Percentiles rank a stretch among this genome's conserved stretches.
Conservation (phyloP, 805 yeast species). For the Kockiozyma suomiensis region DNA sequence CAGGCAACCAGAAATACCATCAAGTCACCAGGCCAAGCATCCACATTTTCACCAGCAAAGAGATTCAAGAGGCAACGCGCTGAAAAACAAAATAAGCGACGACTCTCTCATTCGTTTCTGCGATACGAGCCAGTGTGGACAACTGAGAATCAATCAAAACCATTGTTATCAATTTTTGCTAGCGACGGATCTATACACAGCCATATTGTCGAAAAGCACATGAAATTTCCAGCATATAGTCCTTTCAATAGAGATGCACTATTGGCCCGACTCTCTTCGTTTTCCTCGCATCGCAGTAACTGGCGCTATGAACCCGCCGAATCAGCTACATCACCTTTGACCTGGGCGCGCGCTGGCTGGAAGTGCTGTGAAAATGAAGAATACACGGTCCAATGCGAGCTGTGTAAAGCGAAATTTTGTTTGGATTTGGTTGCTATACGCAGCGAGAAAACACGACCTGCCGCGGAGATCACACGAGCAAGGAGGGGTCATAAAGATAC, state of each 20-base stretch:
- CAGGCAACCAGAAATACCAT: background rate
- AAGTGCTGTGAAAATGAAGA: background rate
- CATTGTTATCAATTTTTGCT: background rate
- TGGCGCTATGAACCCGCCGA: slow-evolving; percentile 21
- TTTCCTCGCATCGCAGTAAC: background rate
- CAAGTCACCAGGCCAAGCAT: background rate
- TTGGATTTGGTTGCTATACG: background rate
- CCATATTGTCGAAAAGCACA: background rate
- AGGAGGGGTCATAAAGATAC: slow-evolving; percentile 9
- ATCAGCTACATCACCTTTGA: slow-evolving; percentile 16
- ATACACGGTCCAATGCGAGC: slow-evolving; percentile 5
- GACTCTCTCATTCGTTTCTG: background rate
- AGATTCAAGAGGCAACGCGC: slow-evolving; percentile 18
- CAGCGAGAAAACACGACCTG: background rate
- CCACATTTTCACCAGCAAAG: slow-evolving; percentile 18
- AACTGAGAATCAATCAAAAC: background rate
- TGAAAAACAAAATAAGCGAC: slow-evolving; percentile 9
- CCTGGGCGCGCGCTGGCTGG: slow-evolving; percentile 33
- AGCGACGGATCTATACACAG: background rate
- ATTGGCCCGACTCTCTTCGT: slow-evolving; percentile 24
- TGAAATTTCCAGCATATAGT: slow-evolving; percentile 8
- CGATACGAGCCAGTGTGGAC: background rate
- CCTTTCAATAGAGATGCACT: slow-evolving; percentile 30
- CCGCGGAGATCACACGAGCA: slow-evolving; percentile 12
- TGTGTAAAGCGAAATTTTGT: slow-evolving; percentile 5